phyloP scores from a whole-genome alignment of 2,329 filamentous ascomycete genomes.

The Xylaria sp. region DNA sequence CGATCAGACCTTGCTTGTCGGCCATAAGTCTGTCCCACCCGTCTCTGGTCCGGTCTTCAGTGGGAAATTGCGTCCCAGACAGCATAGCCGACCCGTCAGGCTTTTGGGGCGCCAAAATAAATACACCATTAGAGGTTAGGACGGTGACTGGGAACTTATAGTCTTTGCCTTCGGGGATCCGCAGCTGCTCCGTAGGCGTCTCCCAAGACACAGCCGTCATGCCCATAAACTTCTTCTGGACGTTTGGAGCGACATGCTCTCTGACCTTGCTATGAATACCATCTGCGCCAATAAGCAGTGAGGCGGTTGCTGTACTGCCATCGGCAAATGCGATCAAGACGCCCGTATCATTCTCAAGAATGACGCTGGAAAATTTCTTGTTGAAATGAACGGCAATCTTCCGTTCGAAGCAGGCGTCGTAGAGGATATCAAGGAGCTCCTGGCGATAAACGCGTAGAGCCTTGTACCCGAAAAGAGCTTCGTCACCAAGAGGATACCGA shows the following conservation, averaged over 20 bases:
- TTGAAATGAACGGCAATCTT: slow-evolving; percentile 52
- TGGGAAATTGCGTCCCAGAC: slow-evolving; percentile 25
- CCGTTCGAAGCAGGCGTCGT: slow-evolving; percentile 46
- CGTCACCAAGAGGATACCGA: slow-evolving; percentile 44
- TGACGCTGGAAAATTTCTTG: slow-evolving; percentile 54
- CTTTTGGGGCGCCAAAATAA: slow-evolving; percentile 30
- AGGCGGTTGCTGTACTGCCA: slow-evolving; percentile 47
- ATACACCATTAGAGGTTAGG: slow-evolving; percentile 23
- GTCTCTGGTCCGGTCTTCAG: slow-evolving; percentile 23
- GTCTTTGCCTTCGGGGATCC: slow-evolving; percentile 24
- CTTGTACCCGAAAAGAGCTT: slow-evolving; percentile 49
- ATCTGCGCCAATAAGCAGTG: slow-evolving; percentile 61
- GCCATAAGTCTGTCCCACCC: slow-evolving; percentile 27
- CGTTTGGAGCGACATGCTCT: slow-evolving; percentile 54
- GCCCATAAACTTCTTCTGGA: slow-evolving; percentile 57
- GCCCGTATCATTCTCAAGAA: slow-evolving; percentile 45
- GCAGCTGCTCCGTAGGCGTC: slow-evolving; percentile 25
- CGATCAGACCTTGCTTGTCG: slow-evolving; percentile 25
- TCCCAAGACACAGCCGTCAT: slow-evolving; percentile 46
- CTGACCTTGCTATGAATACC: slow-evolving; percentile 64
- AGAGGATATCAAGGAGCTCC: slow-evolving; percentile 55
- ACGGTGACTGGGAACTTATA: slow-evolving; percentile 31
- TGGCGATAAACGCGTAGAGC: slow-evolving; percentile 60
- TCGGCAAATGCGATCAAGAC: slow-evolving; percentile 56
- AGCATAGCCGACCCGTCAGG: slow-evolving; percentile 31